Conservation (phyloP, 2,329 filamentous ascomycete genomes). For the Talaromyces sp. region DNA sequence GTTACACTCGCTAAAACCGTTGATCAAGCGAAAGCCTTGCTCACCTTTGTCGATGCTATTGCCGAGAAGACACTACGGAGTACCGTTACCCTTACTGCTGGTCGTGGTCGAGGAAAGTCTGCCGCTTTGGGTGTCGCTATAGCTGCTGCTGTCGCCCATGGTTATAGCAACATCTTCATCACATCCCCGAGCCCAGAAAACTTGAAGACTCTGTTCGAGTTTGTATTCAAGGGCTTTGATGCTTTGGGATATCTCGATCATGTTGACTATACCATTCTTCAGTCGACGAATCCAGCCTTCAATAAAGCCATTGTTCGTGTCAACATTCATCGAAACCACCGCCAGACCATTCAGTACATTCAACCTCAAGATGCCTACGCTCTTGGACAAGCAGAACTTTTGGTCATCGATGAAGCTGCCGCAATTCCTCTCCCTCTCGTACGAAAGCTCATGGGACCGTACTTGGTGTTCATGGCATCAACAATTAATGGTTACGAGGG, state of each 20-base stretch:
- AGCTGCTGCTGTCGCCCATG: constrained; percentile 88
- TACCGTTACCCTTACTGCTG: constrained; percentile 90
- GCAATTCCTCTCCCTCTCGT: constrained; percentile 93
- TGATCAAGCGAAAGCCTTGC: constrained; percentile 93
- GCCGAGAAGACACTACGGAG: constrained; percentile 91
- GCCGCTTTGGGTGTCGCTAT: constrained; percentile 92
- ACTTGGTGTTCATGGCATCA: constrained; percentile 98
- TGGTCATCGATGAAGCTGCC: constrained; percentile 96
- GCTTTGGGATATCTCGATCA: constrained; percentile 91
- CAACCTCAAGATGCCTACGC: constrained; percentile 94
- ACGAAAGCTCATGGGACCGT: constrained; percentile 90
- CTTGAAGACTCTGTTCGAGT: constrained; percentile 96
- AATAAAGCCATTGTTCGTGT: constrained; percentile 98
- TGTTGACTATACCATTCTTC: constrained; percentile 94
- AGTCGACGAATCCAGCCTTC: constrained; percentile 96
- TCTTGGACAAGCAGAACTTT: constrained; percentile 85
- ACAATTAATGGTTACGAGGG: constrained; percentile 99
- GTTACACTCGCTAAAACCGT: constrained; percentile 83
- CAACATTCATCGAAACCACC: constrained; percentile 89
- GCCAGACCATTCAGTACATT: constrained; percentile 98
- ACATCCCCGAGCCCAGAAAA: constrained; percentile 97
- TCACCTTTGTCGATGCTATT: constrained; percentile 95
- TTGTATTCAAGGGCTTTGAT: constrained; percentile 97
- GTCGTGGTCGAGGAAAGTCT: constrained; percentile 92
- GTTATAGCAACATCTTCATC: constrained; percentile 99